These are phyloP conservation scores for Pseudohyphozyma bogoriensis DNA, from an alignment of 768 basidiomycete species.

Conservation along the genomic window DNA sequence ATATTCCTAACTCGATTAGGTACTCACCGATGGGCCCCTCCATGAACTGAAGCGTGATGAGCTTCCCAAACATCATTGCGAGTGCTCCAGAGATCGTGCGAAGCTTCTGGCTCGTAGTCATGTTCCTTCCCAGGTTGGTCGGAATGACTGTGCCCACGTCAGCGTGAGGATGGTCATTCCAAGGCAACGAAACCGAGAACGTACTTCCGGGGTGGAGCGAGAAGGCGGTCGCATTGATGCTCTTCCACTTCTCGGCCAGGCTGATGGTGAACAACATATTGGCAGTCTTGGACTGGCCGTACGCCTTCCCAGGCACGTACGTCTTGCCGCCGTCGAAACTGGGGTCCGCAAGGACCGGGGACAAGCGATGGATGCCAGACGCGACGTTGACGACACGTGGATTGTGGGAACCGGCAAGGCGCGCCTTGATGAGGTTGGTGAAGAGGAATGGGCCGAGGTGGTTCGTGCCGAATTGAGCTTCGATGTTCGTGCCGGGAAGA, in stretches of 20 bases:
- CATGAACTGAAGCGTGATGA: too few species aligned
- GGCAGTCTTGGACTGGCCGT: constrained; percentile 17
- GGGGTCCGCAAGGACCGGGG: neutral
- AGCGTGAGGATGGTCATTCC: neutral
- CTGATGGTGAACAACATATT: constrained; percentile 13
- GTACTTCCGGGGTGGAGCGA: neutral
- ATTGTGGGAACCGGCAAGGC: neutral
- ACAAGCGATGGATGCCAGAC: neutral
- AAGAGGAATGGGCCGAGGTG: constrained; percentile 25
- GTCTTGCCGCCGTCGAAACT: neutral
- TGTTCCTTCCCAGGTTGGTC: neutral
- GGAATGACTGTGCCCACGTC: neutral
- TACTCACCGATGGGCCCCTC: neutral
- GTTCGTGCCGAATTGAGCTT: constrained; percentile 21
- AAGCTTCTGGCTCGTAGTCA: neutral
- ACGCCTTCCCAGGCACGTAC: neutral
- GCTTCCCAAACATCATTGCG: too few species aligned
- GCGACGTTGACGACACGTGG: constrained; percentile 15
- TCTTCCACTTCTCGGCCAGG: neutral
- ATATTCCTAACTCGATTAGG: too few species aligned
- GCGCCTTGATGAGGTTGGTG: constrained; percentile 7
- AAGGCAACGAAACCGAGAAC: neutral
- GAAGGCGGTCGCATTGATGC: neutral
- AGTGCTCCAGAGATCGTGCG: too few species aligned
- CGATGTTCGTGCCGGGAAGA: neutral